A percentile compares a stretch with the other conserved stretches of the same genome.
Evolutionary conservation across 176 grass and related monocot genomes (phyloP).

Genomic region (Oryza coarctata): DNA sequence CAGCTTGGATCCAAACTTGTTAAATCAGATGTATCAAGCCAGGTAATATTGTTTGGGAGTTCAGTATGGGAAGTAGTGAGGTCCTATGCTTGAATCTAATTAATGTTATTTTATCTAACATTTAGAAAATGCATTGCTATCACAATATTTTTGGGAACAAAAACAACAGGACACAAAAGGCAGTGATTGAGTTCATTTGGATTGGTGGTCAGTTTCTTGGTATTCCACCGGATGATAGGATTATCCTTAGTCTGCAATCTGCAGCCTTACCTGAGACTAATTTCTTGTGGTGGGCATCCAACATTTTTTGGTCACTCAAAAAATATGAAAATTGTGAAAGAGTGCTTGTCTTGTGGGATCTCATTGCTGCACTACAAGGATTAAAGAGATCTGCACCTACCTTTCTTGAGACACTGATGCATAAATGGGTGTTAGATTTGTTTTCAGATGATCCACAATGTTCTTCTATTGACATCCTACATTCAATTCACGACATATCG

Average conservation of each 20-base stretch:
- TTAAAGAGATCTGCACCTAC: slow-evolving; percentile 50
- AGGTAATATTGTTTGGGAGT: slow-evolving; percentile 50
- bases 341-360: slow-evolving; percentile 64
- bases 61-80: not conserved
- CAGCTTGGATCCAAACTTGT: slow-evolving; percentile 61
- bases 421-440: slow-evolving; percentile 60
- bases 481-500: slow-evolving; percentile 22
- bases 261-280: slow-evolving; percentile 39
- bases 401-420: slow-evolving; percentile 53
- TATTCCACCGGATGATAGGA: slow-evolving; percentile 52
- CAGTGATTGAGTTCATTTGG: slow-evolving; percentile 59
- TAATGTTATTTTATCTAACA: not conserved
- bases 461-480: slow-evolving; percentile 41
- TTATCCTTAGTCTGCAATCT: slow-evolving; percentile 30
- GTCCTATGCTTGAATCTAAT: not conserved
- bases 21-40: slow-evolving; percentile 96
- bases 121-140: not conserved
- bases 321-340: slow-evolving; percentile 63
- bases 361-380: slow-evolving; percentile 48
- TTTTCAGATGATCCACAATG: slow-evolving; percentile 29
- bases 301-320: slow-evolving; percentile 62
- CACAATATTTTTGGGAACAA: slow-evolving; percentile 12
- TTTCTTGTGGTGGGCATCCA: slow-evolving; percentile 56
- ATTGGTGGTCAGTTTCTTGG: slow-evolving; percentile 68
- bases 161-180: slow-evolving; percentile 36